Evolutionary conservation across 202 grass and related monocot genomes (phyloP).

Genomic region (Digitaria exilis): DNA sequence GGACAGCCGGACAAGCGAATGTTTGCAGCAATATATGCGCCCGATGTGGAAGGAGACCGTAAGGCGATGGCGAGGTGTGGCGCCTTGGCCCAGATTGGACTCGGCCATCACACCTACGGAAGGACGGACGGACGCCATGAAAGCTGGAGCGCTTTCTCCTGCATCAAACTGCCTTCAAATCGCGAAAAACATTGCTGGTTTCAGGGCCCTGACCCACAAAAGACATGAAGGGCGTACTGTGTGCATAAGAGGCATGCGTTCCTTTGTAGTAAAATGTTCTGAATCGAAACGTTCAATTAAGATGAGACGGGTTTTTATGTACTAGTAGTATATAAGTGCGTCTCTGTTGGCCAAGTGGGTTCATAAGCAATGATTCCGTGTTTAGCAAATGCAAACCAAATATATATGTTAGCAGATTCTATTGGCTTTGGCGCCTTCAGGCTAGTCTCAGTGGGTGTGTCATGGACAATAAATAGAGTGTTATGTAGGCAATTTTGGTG

Average conservation of each 20-base stretch:
- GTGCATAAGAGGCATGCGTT: not conserved
- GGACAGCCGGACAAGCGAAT: constrained; percentile 20
- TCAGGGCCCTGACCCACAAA: not conserved
- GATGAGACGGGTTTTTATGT: not conserved
- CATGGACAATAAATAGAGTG: too few relatives aligned
- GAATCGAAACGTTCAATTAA: not conserved
- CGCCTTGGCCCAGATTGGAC: constrained; percentile 25
- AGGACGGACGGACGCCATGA: not conserved
- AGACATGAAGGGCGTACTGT: not conserved
- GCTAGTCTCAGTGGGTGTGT: too few relatives aligned
- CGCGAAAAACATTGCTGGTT: not conserved
- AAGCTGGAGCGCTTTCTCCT: not conserved
- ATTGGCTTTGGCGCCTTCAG: too few relatives aligned
- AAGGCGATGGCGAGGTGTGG: not conserved
- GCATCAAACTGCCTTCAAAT: not conserved
- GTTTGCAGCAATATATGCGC: constrained; percentile 28
- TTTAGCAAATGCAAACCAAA: too few relatives aligned
- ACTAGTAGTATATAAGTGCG: not conserved
- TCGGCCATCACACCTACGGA: not conserved
- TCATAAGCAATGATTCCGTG: too few relatives aligned
- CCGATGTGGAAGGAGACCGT: not conserved
- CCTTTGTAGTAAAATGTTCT: not conserved
- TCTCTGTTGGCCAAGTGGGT: not conserved
- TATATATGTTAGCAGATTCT: too few relatives aligned
- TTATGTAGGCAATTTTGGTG: too few relatives aligned